These are phyloP conservation scores for Beta lomatogona DNA, from an alignment of 179 eudicot species.

Conservation along the genomic window DNA sequence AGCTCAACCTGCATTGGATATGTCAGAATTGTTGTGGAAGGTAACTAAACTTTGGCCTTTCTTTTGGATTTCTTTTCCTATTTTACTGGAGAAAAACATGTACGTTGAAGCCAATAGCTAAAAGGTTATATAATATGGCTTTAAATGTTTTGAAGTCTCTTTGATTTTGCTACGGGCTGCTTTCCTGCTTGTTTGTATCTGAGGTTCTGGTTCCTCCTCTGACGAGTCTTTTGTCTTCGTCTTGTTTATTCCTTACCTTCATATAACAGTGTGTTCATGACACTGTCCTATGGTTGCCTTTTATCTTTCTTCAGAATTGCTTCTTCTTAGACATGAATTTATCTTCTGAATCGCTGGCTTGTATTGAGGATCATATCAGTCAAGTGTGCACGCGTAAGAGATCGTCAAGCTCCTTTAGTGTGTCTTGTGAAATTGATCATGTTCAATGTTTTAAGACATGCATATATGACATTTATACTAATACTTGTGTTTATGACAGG, in stretches of 20 bases:
- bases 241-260: background rate
- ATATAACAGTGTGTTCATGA: background rate
- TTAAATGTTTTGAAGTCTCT: background rate
- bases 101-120: background rate
- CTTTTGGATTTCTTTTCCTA: background rate
- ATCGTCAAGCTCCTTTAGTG: background rate
- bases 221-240: background rate
- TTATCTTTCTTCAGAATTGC: background rate
- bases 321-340: background rate
- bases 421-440: background rate
- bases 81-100: background rate
- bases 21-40: slow-evolving; percentile 92
- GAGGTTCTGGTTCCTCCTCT: background rate
- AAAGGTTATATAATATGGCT: background rate
- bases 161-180: background rate
- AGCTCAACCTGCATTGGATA: slow-evolving; percentile 82
- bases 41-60: slow-evolving; percentile 31
- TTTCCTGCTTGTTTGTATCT: background rate
- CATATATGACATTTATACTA: background rate
- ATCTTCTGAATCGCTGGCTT: background rate
- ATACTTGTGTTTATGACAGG: slow-evolving; percentile 44
- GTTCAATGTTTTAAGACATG: background rate
- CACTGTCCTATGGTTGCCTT: background rate
- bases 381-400: background rate
- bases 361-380: background rate